phyloP scores from a whole-genome alignment of 2,329 filamentous ascomycete species.

The Fusarium dlaminii region DNA sequence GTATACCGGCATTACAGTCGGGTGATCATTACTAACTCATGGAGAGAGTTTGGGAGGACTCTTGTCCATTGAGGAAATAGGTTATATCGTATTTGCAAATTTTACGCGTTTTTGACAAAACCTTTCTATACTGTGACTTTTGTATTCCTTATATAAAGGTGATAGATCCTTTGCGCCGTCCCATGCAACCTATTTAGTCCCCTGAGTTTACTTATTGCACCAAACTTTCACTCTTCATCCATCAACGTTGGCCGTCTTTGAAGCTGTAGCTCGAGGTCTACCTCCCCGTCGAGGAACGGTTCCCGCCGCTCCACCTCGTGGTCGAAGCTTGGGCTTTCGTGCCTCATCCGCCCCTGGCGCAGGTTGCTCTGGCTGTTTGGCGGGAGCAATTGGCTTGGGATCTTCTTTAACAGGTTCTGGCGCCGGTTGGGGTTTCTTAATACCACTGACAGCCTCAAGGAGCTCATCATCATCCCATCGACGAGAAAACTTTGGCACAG shows the following conservation, averaged over 20 bases:
- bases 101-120: constrained; percentile 34
- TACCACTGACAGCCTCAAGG: constrained; percentile 58
- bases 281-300: constrained; percentile 43
- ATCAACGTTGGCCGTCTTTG: constrained; percentile 28
- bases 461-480: constrained; percentile 57
- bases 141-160: neutral
- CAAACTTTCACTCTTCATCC: neutral
- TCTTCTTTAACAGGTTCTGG: constrained; percentile 43
- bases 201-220: neutral
- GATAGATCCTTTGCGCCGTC: constrained; percentile 33
- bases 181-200: constrained; percentile 31
- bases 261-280: constrained; percentile 37
- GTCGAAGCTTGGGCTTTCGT: constrained; percentile 41
- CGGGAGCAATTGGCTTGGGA: constrained; percentile 34
- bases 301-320: constrained; percentile 40
- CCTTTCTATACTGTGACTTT: neutral
- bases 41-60: constrained; percentile 28
- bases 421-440: constrained; percentile 50
- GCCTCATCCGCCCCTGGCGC: constrained; percentile 38
- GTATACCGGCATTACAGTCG: constrained; percentile 33
- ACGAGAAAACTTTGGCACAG: constrained; percentile 52
- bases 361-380: constrained; percentile 24
- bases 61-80: constrained; percentile 23
- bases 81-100: constrained; percentile 37
- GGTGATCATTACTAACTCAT: constrained; percentile 20